Base-by-base conservation (phyloP, 345 rosid genomes). In the Bruguiera gymnorhiza region DNA sequence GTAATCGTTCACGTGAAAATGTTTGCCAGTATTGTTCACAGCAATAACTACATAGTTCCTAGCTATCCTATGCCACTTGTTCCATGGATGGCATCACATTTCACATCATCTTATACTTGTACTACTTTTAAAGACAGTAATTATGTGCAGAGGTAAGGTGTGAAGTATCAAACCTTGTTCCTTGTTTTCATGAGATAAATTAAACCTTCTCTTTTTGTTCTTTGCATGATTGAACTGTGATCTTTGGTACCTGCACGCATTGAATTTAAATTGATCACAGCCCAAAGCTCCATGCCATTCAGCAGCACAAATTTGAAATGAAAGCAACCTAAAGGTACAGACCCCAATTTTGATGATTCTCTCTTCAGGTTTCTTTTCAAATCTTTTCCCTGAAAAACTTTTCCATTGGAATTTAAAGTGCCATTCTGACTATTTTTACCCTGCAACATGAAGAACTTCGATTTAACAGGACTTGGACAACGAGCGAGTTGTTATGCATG, bases 181-280 rank as follows among this genome's bases (percentile, higher is more conserved):
- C 59, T 2, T 74, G 50, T 61, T 73, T 73, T 70, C 80, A 74
- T 80, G 81, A 63, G 78, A 62, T 78, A 43, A 69, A 29, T 82
- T 82, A 69, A 70, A 78, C 73, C 82, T 88, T 67, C 85, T 86
- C 82, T 88, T 87, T 67, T 60, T 65, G 61, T 77, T 81, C 65
- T 80, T 67, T 67, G 6, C 64, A 62, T 76, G 83, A 73, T 77
- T 84, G 67, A 71, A 74, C 64, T 83, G 89, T 60, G 91, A 73
- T 39, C 81, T 86, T 66, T 86, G 83, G 70, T 73, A 75, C 75
- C 97, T 83, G 79, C 79, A 83, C 19, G 67, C 72, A 27, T 65
- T 48, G 58, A 76, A 69, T 37, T 63, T 59, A 74, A 53, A 34
- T 63, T 73, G 27, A 76, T 75, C 30, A 70, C 60, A 67, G 23